A percentile compares a stretch with the other conserved stretches of the same genome.
Evolutionary conservation across 225 moss, liverwort and hornwort genomes (phyloP).

Genomic region (Pleurozium schreberi): DNA sequence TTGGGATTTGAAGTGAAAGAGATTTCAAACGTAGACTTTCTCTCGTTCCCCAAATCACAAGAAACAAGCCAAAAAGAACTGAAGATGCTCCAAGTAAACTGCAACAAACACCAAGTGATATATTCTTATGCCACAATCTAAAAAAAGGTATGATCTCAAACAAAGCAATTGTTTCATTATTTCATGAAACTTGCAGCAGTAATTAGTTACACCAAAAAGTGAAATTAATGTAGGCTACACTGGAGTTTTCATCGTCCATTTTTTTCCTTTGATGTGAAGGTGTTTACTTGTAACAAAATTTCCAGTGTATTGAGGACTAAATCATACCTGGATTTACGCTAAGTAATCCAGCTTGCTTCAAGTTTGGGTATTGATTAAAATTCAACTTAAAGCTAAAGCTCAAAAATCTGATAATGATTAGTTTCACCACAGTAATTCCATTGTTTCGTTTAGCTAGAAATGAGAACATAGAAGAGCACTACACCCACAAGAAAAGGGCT

Average conservation of each 20-base stretch:
- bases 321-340: not conserved
- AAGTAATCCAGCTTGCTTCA: not conserved
- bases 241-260: not conserved
- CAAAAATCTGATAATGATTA: not conserved
- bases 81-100: conserved; percentile 49
- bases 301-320: not conserved
- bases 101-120: not conserved
- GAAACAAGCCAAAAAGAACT: conserved; percentile 49
- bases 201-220: not conserved
- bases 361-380: not conserved
- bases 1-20: conserved; percentile 6
- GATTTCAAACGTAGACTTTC: conserved; percentile 13
- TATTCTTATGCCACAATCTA: not conserved
- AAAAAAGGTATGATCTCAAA: not conserved
- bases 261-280: not conserved
- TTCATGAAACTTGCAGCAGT: not conserved
- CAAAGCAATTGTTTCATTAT: not conserved
- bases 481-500: not conserved
- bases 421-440: not conserved
- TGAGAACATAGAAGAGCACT: not conserved
- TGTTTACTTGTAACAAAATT: not conserved
- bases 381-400: not conserved
- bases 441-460: not conserved
- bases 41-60: conserved; percentile 65
- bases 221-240: not conserved